These are phyloP conservation scores for Solanum virginianum DNA, from an alignment of 257 asterid species.

Conservation along the genomic window DNA sequence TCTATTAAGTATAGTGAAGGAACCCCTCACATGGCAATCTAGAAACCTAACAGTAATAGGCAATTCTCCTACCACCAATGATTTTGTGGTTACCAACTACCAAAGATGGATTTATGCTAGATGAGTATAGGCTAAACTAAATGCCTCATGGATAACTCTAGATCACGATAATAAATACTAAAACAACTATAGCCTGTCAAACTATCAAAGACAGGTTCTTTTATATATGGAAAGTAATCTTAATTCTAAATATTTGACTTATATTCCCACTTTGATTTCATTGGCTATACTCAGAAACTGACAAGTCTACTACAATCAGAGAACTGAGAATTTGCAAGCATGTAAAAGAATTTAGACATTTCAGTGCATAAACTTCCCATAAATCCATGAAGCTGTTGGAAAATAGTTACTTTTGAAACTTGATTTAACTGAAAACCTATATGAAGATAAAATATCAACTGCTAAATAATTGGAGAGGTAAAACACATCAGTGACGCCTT, in stretches of 20 bases:
- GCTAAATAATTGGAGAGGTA: background rate
- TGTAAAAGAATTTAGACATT: background rate
- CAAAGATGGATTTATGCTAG: background rate
- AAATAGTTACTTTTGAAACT: background rate
- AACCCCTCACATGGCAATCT: no score
- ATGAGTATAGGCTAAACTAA: background rate
- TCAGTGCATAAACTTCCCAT: background rate
- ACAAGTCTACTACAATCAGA: background rate
- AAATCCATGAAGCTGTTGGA: background rate
- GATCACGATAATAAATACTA: background rate
- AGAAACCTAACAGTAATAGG: no score
- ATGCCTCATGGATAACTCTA: background rate
- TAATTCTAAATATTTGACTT: background rate
- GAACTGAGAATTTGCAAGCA: background rate
- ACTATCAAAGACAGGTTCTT: background rate
- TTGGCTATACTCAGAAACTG: background rate
- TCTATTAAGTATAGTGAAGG: no score
- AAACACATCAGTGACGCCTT: background rate
- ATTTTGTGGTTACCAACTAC: background rate
- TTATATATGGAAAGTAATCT: background rate
- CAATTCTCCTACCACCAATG: no score
- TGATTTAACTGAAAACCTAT: background rate
- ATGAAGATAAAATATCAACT: background rate
- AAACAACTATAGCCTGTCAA: background rate
- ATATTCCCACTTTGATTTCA: background rate